These are phyloP conservation scores for Allium fistulosum DNA, from an alignment of 106 monocot genomes.

Conservation along the genomic window DNA sequence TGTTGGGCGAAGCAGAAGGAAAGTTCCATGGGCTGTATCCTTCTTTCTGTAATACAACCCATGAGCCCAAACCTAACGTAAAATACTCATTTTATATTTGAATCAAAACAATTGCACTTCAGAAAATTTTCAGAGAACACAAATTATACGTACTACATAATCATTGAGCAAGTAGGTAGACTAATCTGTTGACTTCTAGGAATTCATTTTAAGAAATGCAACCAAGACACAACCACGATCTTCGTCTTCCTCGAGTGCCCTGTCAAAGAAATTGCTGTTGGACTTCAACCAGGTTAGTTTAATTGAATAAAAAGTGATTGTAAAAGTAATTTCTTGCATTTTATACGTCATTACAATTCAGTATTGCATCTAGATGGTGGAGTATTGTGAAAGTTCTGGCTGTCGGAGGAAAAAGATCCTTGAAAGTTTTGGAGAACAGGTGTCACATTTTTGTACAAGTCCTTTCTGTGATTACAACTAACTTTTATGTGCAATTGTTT, in stretches of 20 bases:
- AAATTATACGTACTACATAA: no score
- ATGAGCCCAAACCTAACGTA: no score
- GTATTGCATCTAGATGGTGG: conserved; percentile 56
- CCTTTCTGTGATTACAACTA: background rate
- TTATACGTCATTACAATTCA: background rate
- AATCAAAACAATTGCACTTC: no score
- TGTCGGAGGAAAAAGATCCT: conserved; percentile 85
- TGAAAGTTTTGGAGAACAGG: conserved; percentile 83
- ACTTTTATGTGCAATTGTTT: background rate
- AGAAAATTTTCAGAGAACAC: no score
- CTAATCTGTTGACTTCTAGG: conserved; percentile 20
- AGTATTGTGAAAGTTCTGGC: conserved; percentile 75
- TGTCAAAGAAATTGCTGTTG: conserved; percentile 40
- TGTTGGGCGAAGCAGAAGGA: no score
- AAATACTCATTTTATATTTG: no score
- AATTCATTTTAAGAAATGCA: conserved; percentile 75
- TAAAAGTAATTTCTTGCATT: background rate
- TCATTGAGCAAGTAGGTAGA: background rate
- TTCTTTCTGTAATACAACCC: no score
- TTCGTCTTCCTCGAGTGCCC: conserved; percentile 27
- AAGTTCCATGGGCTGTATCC: no score
- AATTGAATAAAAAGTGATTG: background rate
- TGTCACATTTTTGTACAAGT: conserved; percentile 5
- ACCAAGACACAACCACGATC: conserved; percentile 36
- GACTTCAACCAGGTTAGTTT: conserved; percentile 68